These are phyloP conservation scores for Parascedosporium putredinis DNA, from an alignment of 2,329 filamentous ascomycete species.

Conservation along the genomic window DNA sequence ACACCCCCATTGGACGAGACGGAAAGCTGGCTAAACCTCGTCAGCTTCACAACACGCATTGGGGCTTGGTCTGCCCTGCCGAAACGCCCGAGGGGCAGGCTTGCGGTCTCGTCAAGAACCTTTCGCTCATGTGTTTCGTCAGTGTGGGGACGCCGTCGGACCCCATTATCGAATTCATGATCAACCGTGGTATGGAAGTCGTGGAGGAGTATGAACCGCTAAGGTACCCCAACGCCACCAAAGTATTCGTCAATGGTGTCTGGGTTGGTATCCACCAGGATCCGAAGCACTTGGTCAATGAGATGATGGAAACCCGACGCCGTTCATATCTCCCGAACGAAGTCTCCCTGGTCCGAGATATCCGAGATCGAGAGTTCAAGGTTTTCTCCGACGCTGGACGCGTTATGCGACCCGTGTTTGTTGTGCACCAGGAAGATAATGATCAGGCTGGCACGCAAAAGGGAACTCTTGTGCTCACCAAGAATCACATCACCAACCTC, in stretches of 20 bases:
- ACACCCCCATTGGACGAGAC: slow-evolving; percentile 94
- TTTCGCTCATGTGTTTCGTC: slow-evolving; percentile 97
- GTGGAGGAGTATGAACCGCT: slow-evolving; percentile 88
- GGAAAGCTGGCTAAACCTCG: slow-evolving; percentile 97
- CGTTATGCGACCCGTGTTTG: slow-evolving; percentile 88
- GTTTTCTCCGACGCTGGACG: slow-evolving; percentile 96
- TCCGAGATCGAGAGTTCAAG: slow-evolving; percentile 95
- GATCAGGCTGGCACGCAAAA: slow-evolving; percentile 46
- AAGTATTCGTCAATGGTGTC: slow-evolving; percentile 95
- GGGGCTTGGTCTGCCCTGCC: slow-evolving; percentile 93
- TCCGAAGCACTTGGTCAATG: slow-evolving; percentile 71
- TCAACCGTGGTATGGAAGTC: slow-evolving; percentile 88
- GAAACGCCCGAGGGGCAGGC: slow-evolving; percentile 98
- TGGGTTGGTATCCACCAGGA: slow-evolving; percentile 96
- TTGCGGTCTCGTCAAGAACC: slow-evolving; percentile 94
- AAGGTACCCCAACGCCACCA: slow-evolving; percentile 82
- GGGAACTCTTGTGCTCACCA: slow-evolving; percentile 71
- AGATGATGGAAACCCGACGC: slow-evolving; percentile 67
- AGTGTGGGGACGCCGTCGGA: slow-evolving; percentile 88
- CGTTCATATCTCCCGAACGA: slow-evolving; percentile 80
- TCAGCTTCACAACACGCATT: slow-evolving; percentile 97
- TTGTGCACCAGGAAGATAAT: slow-evolving; percentile 80
- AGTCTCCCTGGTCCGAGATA: slow-evolving; percentile 90
- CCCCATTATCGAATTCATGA: slow-evolving; percentile 91
- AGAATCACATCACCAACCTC: slow-evolving; percentile 64